A percentile compares a stretch with the other conserved stretches of the same genome.
phyloP scores from a whole-genome alignment of 179 eudicot species.

The Spinacia oleracea region DNA sequence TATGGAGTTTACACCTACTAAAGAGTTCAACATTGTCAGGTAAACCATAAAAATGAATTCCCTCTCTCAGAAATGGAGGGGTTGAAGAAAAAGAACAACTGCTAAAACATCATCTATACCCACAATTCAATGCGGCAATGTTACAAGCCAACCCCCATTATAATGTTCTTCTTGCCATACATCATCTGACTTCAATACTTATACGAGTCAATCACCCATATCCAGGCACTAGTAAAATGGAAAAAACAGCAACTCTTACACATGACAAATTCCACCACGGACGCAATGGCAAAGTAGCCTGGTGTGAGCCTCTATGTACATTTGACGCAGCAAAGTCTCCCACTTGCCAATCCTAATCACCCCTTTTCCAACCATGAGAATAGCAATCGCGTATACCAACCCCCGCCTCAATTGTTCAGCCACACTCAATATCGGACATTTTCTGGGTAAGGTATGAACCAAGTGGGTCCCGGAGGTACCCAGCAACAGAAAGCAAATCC shows the following conservation, averaged over 20 bases:
- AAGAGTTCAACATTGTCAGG: conserved; percentile 7
- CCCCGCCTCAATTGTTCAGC: conserved; percentile 1
- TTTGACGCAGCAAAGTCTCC: conserved; percentile 16
- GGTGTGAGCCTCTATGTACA: conserved; percentile 29
- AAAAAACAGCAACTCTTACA: conserved; percentile 14
- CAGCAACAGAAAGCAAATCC: not conserved
- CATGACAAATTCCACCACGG: conserved; percentile 5
- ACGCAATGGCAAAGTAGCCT: conserved; percentile 14
- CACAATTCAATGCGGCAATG: conserved; percentile 5
- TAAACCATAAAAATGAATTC: conserved; percentile 6
- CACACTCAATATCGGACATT: not conserved
- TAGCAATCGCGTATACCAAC: conserved; percentile 2
- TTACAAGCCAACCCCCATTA: not conserved
- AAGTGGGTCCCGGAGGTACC: not conserved
- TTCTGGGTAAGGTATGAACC: conserved; percentile 3
- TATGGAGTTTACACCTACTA: conserved; percentile 7
- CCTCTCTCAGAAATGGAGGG: not conserved
- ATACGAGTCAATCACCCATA: conserved; percentile 26
- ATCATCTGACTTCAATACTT: conserved; percentile 19
- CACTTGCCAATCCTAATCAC: conserved; percentile 11
- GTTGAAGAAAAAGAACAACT: not conserved
- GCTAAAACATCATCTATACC: conserved; percentile 9
- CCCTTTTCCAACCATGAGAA: conserved; percentile 15
- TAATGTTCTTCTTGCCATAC: conserved; percentile 16
- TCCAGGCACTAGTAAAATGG: conserved; percentile 16